Percentiles rank a stretch among this genome's conserved stretches.
Conservation (phyloP, 2,329 filamentous ascomycete species). For the Calonectria naviculata region DNA sequence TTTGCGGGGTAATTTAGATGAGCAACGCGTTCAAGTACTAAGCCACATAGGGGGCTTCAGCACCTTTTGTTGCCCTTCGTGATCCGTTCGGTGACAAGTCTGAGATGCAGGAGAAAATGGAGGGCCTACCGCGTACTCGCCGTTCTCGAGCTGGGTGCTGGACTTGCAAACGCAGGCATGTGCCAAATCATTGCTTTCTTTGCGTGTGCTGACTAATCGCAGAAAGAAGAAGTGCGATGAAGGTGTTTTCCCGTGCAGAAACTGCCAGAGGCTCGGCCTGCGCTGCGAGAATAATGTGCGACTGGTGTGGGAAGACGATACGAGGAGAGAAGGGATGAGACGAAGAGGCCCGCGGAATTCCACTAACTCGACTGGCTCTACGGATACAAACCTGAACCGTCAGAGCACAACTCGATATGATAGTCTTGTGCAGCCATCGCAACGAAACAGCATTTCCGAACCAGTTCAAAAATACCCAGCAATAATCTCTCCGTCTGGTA, state of each 20-base stretch:
- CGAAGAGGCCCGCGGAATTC: conserved; percentile 19
- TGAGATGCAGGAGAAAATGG: too few species aligned
- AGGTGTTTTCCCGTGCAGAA: conserved; percentile 17
- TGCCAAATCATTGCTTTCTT: not conserved
- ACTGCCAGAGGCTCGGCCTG: conserved; percentile 19
- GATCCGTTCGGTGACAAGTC: too few species aligned
- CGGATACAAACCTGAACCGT: too few species aligned
- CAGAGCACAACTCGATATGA: too few species aligned
- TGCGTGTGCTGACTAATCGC: not conserved
- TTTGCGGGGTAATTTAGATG: not conserved
- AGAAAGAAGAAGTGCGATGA: conserved; percentile 27
- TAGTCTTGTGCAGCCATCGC: too few species aligned
- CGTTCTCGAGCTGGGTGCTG: not conserved
- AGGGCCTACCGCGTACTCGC: not conserved
- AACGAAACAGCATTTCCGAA: too few species aligned
- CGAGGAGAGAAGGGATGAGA: conserved; percentile 24
- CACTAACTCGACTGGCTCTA: not conserved
- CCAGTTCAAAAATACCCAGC: too few species aligned
- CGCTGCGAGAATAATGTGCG: conserved; percentile 18
- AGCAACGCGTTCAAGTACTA: too few species aligned
- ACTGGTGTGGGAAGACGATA: conserved; percentile 34
- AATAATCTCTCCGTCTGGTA: too few species aligned
- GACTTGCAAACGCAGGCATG: not conserved
- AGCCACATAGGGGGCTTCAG: too few species aligned
- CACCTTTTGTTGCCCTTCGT: too few species aligned